Evolutionary conservation across 805 yeast species (phyloP), one percentile per base, ranked within the genome.

Genomic region (Myxozyma mucilagina): DNA sequence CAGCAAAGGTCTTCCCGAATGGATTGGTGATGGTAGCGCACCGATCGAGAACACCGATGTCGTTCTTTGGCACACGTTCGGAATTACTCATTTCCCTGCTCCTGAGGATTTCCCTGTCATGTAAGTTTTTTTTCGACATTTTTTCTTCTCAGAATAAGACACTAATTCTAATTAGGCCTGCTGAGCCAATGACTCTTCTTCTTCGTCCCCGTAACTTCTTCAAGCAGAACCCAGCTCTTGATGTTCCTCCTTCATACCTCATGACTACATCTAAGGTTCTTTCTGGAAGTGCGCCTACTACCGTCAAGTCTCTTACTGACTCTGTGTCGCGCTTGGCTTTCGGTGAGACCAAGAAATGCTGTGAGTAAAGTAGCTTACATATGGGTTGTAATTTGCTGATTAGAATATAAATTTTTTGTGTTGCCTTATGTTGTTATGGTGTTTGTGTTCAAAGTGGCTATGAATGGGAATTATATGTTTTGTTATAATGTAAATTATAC

Each of bases 81-180:
- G 94, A 70, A 83, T 88, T 67, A 85, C 93, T 38, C 96, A 88
- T 73, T 86, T 87, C 83, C 96, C 96, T 61, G 86, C 92, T 13
- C 93, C 94, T 61, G 94, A 88, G 78, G 96, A 88, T 75, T 88
- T 87, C 86, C 94, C 94, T 59, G 82, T 88, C 66, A 88, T 88
- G 94, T 53, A 82, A 87, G 63, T 55, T 9, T 14, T 24, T 29
- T 36, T 24, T 41, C 10, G 11, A 9, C 18, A 20, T 34, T 6
- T 31, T 29, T 16, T 13, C 2, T 39, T 29, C 1, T 2, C 10
- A 39, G 43, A 11, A 36, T n/a, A 24, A 13, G 24, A 4, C 9
- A 34, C 47, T 34, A 47, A 14, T 6, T 3, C 31, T 45, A 13
- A 34, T 5, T 29, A 60, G 63, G 63, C 94, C 94, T 51, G 87